Conservation (phyloP, 2,329 filamentous ascomycete species). For the Scopulariopsis brevicaulis region DNA sequence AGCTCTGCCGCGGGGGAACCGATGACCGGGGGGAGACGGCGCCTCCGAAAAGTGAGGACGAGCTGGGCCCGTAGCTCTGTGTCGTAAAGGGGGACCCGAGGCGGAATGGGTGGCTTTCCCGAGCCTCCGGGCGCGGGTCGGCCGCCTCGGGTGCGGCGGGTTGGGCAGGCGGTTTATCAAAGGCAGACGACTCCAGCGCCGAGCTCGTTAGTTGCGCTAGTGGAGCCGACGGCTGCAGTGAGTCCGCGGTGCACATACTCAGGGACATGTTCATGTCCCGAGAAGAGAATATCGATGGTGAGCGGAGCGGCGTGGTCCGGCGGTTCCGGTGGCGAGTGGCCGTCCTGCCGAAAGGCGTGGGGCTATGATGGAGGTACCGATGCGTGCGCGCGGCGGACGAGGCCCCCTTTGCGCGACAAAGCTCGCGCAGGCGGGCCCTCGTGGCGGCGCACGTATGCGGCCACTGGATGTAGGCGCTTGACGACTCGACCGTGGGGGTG, state of each 20-base stretch:
- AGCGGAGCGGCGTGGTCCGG: slow-evolving; percentile 32
- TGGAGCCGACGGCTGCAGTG: slow-evolving; percentile 52
- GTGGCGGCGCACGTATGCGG: slow-evolving; percentile 54
- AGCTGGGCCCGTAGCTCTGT: slow-evolving; percentile 51
- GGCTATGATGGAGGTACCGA: slow-evolving; percentile 38
- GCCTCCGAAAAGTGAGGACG: slow-evolving; percentile 34
- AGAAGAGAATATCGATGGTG: slow-evolving; percentile 40
- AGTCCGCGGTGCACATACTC: slow-evolving; percentile 49
- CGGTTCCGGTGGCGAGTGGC: slow-evolving; percentile 37
- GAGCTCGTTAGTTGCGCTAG: slow-evolving; percentile 47
- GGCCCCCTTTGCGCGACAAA: slow-evolving; percentile 45
- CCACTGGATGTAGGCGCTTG: slow-evolving; percentile 45
- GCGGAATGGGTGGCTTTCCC: slow-evolving; percentile 12
- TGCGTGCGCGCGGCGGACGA: slow-evolving; percentile 28
- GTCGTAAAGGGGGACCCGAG: slow-evolving; percentile 45
- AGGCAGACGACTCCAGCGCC: slow-evolving; percentile 13
- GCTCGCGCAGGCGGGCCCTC: slow-evolving; percentile 47
- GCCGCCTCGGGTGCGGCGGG: neutral
- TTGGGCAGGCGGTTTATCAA: neutral
- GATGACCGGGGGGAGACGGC: slow-evolving; percentile 21
- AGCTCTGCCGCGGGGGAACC: slow-evolving; percentile 22
- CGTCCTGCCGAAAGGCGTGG: slow-evolving; percentile 42
- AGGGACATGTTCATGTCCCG: slow-evolving; percentile 54
- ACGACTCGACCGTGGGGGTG: slow-evolving; percentile 39
- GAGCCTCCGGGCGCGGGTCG: slow-evolving; percentile 9